Evolutionary conservation across 2,329 filamentous ascomycete genomes (phyloP), one percentile per base, ranked within the genome.

Genomic region (Venturiaceae sp.): DNA sequence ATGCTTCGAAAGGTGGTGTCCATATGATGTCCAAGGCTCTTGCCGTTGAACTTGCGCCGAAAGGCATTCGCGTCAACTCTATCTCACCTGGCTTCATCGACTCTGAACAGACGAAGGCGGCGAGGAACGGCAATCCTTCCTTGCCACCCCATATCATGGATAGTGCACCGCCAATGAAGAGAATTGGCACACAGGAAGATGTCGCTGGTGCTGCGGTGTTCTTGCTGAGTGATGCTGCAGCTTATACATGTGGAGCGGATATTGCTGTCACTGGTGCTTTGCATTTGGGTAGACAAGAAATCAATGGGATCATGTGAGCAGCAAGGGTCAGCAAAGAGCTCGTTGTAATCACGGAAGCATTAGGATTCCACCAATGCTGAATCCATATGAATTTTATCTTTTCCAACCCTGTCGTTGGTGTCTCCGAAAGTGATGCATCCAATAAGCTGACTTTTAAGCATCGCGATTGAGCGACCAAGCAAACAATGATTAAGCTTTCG

Each of bases 211-310:
- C 75, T 1, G 70, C 74, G 3, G 66, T 75, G 8, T 78, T 77
- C 60, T 63, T 77, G 16, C 61, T 78, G 26, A 74, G 73, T 50
- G 75, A 79, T 63, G 75, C 74, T 7, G 66, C 74, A 21, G 64
- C 67, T 13, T 72, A 73, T 61, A 77, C 74, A 3, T 77, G 75
- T 0, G 74, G 70, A 1, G 68, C 72, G 1, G 75, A 78, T 60
- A 74, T 78, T 59, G 66, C 67, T 3, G 74, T 78, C 26, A 76
- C 74, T 1, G 76, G 77, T 2, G 77, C 75, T 1, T 56, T 77
- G 13, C 72, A 74, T 62, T 68, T 65, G 8, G 73, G 73, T 1
- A 72, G 69, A 1, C 36, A 36, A 19, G 36, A 36, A 32, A 26
- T 37, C 21, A 36, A 55, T 41, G 53, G 32, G 21, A 55, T 55